Conservation (phyloP, 164 flowering plant genomes). For the Berberis vulgaris region DNA sequence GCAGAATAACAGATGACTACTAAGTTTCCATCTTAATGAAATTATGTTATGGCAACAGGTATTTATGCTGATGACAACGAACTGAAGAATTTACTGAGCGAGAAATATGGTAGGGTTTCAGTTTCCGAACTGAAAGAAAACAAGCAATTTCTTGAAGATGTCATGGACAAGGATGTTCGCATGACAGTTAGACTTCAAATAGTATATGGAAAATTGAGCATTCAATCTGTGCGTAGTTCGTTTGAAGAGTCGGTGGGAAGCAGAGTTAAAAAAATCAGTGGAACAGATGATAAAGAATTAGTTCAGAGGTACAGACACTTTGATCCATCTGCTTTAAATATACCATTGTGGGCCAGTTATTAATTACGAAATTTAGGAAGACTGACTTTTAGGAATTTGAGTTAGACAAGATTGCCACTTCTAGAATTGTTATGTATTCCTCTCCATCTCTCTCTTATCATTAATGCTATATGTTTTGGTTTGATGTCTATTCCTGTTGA, state of each 20-base stretch:
- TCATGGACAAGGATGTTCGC: conserved; percentile 56
- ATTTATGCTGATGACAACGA: conserved; percentile 75
- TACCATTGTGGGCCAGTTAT: background rate
- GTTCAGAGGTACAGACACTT: conserved; percentile 52
- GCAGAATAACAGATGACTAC: background rate
- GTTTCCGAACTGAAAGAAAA: conserved; percentile 42
- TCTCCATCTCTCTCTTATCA: too few species aligned
- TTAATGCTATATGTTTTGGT: too few species aligned
- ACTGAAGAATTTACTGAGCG: conserved; percentile 39
- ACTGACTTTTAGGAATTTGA: too few species aligned
- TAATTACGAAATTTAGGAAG: too few species aligned
- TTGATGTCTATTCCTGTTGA: too few species aligned
- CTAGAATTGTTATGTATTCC: too few species aligned
- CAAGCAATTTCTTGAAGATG: conserved; percentile 42
- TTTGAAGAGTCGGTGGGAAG: conserved; percentile 91
- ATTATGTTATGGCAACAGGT: conserved; percentile 32
- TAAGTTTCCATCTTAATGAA: background rate
- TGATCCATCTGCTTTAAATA: background rate
- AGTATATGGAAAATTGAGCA: conserved; percentile 72
- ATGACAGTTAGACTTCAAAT: conserved; percentile 89
- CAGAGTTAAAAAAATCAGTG: conserved; percentile 77
- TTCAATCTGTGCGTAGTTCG: conserved; percentile 80
- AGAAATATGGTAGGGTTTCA: conserved; percentile 51
- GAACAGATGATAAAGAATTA: conserved; percentile 66
- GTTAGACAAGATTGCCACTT: too few species aligned